A percentile compares a stretch with the other conserved stretches of the same genome.
Conservation (phyloP, 1,284 basidiomycete genomes). For the Lentinula novae-zelandiae region DNA sequence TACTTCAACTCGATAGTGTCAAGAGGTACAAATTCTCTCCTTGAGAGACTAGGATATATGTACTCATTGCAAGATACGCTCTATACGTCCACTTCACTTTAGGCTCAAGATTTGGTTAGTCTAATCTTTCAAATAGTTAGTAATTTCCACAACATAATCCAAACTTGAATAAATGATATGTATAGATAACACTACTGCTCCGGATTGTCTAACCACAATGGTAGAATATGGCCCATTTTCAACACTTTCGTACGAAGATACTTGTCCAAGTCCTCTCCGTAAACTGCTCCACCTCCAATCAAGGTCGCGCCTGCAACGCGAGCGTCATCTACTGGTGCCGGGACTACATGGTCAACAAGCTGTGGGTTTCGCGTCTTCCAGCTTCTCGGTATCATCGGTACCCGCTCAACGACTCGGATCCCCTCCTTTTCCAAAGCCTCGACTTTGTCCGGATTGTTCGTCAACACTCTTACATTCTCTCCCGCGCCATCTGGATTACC, state of each 20-base stretch:
- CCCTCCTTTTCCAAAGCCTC: conserved; percentile 84
- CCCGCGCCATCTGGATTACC: conserved; percentile 42
- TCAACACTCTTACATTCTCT: conserved; percentile 79
- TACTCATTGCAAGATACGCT: too few relatives aligned
- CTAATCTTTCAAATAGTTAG: too few relatives aligned
- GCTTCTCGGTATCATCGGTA: conserved; percentile 92
- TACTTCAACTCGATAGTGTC: too few relatives aligned
- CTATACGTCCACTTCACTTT: too few relatives aligned
- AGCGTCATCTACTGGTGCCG: conserved; percentile 28
- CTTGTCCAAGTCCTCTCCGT: conserved; percentile 89
- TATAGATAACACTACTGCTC: background rate
- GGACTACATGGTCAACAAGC: conserved; percentile 23
- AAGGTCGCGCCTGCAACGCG: conserved; percentile 73
- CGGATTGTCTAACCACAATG: conserved; percentile 45
- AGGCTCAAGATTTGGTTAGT: too few relatives aligned
- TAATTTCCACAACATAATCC: background rate
- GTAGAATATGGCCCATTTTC: conserved; percentile 94
- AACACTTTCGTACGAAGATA: conserved; percentile 95
- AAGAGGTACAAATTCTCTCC: too few relatives aligned
- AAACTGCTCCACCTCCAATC: conserved; percentile 77
- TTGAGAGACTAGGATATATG: too few relatives aligned
- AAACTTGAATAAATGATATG: background rate
- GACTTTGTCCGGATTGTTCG: conserved; percentile 98
- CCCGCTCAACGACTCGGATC: conserved; percentile 77
- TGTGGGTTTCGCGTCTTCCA: conserved; percentile 61